Evolutionary conservation across 169 alveolate genomes (phyloP), one percentile per base, ranked within the genome.

Genomic region (Eimeria maxima): DNA sequence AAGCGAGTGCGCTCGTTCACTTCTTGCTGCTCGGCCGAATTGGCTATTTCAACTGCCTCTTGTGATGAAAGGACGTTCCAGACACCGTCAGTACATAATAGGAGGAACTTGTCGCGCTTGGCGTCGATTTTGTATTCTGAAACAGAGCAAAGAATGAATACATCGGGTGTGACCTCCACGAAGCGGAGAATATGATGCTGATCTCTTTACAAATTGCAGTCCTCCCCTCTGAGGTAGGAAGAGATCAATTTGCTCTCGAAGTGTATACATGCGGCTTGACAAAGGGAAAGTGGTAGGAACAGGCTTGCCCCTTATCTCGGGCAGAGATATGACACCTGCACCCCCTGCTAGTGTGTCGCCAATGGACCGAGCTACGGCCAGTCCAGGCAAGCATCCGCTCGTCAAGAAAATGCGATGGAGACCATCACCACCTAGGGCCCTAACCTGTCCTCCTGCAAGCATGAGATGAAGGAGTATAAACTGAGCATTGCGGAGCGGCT

Each of bases 361-460:
- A n/a, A 98, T 96, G 60, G 99, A 98, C 83, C 99, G 97, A 65
- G 98, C 97, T 99, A 98, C 98, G 42, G 99, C 99, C 93, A 98
- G 95, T 11, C 99, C 99, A 38, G 99, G 99, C 90, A 96, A 97
- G 89, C 97, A 93, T 87, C 96, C 96, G 69, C 97, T 97, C 90
- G 97, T 97, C 73, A 97, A 93, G 96, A 97, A 98, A 45, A 98
- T 99, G 33, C 99, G 97, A 90, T 96, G 96, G 44, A 98, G 98
- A 33, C 96, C 96, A 74, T 97, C 98, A 27, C 98, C 98, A 65
- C 96, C 97, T 47, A 96, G 93, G 63, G 97, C 97, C 96, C 97
- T 95, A 22, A 98, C 98, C 90, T 98, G 98, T 16, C 99, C 99
- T 3, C 99, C 99, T 67, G 96, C 78, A 45, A 42, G 45, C 57